Percentiles rank a stretch among this genome's conserved stretches.
These are phyloP conservation scores for Lycium barbarum DNA, from an alignment of 257 asterid species.

Conservation along the genomic window DNA sequence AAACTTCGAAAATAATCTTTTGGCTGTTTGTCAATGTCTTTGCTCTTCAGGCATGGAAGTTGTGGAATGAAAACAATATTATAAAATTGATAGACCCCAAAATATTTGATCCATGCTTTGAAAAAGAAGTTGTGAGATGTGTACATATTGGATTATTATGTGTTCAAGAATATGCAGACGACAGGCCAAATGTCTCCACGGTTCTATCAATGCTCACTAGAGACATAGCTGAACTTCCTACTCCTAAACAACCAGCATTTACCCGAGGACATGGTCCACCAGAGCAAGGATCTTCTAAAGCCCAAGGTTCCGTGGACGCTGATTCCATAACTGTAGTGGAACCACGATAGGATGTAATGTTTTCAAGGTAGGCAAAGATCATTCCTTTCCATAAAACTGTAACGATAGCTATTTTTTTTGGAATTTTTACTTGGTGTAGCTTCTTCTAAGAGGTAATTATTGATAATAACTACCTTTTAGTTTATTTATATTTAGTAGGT, in stretches of 20 bases:
- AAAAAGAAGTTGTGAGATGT: conserved; percentile 52
- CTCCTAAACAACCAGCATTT: conserved; percentile 53
- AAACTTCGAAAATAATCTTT: background rate
- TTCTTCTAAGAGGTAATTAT: no score
- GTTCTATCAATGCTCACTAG: conserved; percentile 59
- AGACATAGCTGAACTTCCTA: conserved; percentile 17
- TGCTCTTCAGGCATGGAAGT: conserved; percentile 56
- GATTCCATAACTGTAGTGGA: conserved; percentile 46
- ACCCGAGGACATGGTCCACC: conserved; percentile 28
- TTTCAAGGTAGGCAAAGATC: background rate
- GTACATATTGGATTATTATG: conserved; percentile 64
- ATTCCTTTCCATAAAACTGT: background rate
- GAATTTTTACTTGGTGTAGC: no score
- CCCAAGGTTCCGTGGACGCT: conserved; percentile 46
- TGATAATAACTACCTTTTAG: no score
- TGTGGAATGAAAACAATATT: conserved; percentile 51
- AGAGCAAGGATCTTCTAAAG: conserved; percentile 42
- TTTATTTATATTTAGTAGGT: no score
- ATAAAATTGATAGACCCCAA: conserved; percentile 44
- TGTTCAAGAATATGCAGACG: conserved; percentile 61
- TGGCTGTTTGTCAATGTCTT: background rate
- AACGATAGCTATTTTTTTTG: background rate
- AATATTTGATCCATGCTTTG: conserved; percentile 36
- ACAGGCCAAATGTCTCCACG: conserved; percentile 54
- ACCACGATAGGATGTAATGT: conserved; percentile 43